Percentiles rank a stretch among this genome's conserved stretches.
Conservation (phyloP, 148 eudicot species). For the Persicaria maculosa region DNA sequence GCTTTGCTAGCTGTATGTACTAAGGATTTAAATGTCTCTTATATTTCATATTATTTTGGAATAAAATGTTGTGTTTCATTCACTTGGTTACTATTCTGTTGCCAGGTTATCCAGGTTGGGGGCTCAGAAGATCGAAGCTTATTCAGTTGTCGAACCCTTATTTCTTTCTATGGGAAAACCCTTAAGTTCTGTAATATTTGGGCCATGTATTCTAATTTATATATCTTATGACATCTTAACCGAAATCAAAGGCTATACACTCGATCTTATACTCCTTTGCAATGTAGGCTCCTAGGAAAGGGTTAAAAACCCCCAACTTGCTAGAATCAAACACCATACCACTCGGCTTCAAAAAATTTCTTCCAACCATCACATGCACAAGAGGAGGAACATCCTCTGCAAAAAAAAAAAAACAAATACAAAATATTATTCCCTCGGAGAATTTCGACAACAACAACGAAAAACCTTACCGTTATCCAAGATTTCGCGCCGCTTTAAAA, state of each 20-base stretch:
- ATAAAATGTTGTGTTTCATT: neutral
- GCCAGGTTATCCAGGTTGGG: constrained; percentile 49
- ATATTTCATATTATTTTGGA: neutral
- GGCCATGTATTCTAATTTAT: neutral
- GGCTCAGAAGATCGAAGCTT: constrained; percentile 77
- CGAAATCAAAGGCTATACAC: neutral
- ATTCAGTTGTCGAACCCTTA: constrained; percentile 52
- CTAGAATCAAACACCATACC: no score
- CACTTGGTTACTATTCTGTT: neutral
- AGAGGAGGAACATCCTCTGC: no score
- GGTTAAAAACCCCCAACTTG: no score
- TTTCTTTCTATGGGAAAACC: constrained; percentile 82
- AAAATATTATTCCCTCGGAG: no score
- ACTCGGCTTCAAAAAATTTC: no score
- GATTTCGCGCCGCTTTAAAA: no score
- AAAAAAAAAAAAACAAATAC: no score
- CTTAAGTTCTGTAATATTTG: constrained; percentile 31
- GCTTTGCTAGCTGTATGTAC: neutral
- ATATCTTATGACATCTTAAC: neutral
- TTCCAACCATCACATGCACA: no score
- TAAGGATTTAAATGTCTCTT: neutral
- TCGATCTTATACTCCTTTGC: no score
- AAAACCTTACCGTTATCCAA: no score
- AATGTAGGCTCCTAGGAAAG: no score
- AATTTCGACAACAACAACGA: no score